Evolutionary conservation across 2,329 filamentous ascomycete species (phyloP).

Genomic region (Exophiala dermatitidis): DNA sequence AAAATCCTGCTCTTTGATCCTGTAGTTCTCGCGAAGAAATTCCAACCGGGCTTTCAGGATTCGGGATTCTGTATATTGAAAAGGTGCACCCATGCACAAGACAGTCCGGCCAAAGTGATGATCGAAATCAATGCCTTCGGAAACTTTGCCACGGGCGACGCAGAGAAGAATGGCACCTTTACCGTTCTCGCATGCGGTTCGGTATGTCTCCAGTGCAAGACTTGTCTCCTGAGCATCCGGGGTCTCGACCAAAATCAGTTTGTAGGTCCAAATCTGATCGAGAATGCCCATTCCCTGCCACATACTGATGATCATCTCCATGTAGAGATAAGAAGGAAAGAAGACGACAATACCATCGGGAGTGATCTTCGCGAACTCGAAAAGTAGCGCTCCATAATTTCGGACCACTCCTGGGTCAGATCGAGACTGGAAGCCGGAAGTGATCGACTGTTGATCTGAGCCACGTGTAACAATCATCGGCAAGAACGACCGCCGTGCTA

Average conservation of each 20-base stretch:
- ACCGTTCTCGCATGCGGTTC: slow-evolving; percentile 95
- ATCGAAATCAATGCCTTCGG: slow-evolving; percentile 97
- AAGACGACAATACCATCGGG: slow-evolving; percentile 98
- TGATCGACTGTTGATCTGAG: slow-evolving; percentile 86
- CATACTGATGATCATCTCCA: slow-evolving; percentile 98
- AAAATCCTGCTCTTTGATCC: slow-evolving; percentile 95
- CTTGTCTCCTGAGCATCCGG: slow-evolving; percentile 96
- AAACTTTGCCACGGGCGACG: slow-evolving; percentile 94
- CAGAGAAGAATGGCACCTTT: slow-evolving; percentile 88
- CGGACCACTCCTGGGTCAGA: slow-evolving; percentile 95
- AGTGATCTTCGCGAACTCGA: slow-evolving; percentile 91
- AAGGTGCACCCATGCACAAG: slow-evolving; percentile 91
- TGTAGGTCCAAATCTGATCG: slow-evolving; percentile 98
- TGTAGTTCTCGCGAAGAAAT: slow-evolving; percentile 93
- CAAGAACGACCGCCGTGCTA: slow-evolving; percentile 87
- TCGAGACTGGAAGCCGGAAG: slow-evolving; percentile 87
- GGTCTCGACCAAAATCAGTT: slow-evolving; percentile 94
- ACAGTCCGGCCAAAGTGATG: slow-evolving; percentile 97
- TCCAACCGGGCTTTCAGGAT: slow-evolving; percentile 93
- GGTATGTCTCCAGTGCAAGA: slow-evolving; percentile 88
- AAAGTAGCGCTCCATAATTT: slow-evolving; percentile 88
- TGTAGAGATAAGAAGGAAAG: slow-evolving; percentile 97
- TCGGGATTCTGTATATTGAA: slow-evolving; percentile 96
- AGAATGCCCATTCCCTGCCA: slow-evolving; percentile 99
- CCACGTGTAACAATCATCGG: slow-evolving; percentile 96